Evolutionary conservation across 441 rosid species (phyloP).

Genomic region (Aleurites moluccanus): DNA sequence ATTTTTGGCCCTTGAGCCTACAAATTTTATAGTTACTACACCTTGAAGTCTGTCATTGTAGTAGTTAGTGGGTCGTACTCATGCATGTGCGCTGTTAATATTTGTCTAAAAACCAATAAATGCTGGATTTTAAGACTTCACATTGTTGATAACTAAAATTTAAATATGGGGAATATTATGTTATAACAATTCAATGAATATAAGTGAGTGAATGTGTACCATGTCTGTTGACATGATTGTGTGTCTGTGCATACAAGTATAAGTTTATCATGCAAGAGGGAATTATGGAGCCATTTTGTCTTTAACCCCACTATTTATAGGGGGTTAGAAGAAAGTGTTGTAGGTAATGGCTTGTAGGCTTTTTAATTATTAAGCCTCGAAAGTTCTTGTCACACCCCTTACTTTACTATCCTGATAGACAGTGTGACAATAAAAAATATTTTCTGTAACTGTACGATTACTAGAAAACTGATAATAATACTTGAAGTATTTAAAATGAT

Average conservation of each 20-base stretch:
- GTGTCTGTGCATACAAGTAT: neutral
- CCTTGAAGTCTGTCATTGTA: neutral
- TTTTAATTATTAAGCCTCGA: neutral
- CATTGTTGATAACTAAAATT: neutral
- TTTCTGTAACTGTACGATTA: too few species aligned
- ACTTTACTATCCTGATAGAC: too few species aligned
- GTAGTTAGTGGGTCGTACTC: neutral
- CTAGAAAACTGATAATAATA: too few species aligned
- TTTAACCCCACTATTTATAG: too few species aligned
- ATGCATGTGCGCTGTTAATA: neutral
- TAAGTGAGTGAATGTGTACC: neutral
- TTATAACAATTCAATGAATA: neutral
- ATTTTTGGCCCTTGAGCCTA: neutral
- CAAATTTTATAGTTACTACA: neutral
- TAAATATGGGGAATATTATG: neutral
- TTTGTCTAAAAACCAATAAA: neutral
- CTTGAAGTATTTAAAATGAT: too few species aligned
- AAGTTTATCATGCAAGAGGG: too few species aligned
- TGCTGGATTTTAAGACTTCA: neutral
- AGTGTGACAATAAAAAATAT: too few species aligned
- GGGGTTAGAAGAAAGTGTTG: too few species aligned
- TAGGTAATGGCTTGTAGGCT: neutral
- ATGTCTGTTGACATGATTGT: neutral
- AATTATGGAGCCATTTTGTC: too few species aligned
- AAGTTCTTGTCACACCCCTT: too few species aligned